A percentile compares a stretch with the other conserved stretches of the same genome.
phyloP scores from a whole-genome alignment of 805 yeast species.

The Lipomyces chichibuensis region DNA sequence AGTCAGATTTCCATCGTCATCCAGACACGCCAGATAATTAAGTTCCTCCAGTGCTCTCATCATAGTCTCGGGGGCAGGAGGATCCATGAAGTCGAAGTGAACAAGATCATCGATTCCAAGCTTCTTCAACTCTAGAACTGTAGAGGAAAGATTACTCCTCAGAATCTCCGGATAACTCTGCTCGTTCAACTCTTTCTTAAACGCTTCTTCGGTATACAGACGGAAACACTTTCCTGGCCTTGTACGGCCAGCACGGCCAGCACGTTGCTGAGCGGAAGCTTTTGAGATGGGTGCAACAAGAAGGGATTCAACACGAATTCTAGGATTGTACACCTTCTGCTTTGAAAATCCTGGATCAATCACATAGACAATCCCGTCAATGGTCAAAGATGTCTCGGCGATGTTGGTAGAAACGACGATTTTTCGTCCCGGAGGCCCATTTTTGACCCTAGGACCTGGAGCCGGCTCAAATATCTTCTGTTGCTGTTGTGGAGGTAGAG shows the following conservation, averaged over 20 bases:
- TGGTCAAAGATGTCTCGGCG: conserved; percentile 96
- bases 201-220: conserved; percentile 94
- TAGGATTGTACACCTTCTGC: conserved; percentile 94
- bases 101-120: conserved; percentile 94
- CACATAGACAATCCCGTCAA: conserved; percentile 95
- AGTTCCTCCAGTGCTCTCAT: conserved; percentile 97
- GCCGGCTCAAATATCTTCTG: conserved; percentile 93
- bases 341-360: conserved; percentile 97
- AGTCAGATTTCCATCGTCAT: conserved; percentile 89
- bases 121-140: conserved; percentile 90
- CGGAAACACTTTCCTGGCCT: conserved; percentile 98
- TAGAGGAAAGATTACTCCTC: conserved; percentile 85
- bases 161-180: conserved; percentile 96
- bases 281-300: conserved; percentile 95
- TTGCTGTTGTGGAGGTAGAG: conserved; percentile 94
- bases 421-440: conserved; percentile 93
- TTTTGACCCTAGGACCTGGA: conserved; percentile 66
- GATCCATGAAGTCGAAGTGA: conserved; percentile 98
- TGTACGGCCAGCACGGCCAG: conserved; percentile 99
- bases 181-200: conserved; percentile 87
- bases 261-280: conserved; percentile 97
- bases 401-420: conserved; percentile 90
- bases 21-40: conserved; percentile 84
- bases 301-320: conserved; percentile 92
- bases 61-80: conserved; percentile 99